phyloP scores from a whole-genome alignment of 1,284 basidiomycete species.

The Sporisorium sorghi region DNA sequence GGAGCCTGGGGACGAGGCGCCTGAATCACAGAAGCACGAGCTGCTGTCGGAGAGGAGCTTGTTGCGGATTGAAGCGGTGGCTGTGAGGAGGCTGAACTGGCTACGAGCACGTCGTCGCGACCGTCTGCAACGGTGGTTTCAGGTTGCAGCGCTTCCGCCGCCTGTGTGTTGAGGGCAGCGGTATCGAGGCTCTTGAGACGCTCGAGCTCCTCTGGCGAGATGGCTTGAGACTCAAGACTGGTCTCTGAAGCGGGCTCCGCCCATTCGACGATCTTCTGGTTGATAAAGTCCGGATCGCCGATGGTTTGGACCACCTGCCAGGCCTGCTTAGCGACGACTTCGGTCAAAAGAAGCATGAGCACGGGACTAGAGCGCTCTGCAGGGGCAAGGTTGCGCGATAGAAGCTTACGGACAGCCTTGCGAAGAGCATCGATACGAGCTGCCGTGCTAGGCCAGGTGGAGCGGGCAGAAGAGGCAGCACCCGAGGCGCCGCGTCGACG shows the following conservation, averaged over 20 bases:
- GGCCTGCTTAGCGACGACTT: constrained; percentile 57
- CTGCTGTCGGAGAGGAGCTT: not conserved
- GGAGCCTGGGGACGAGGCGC: constrained; percentile 2
- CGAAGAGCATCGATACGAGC: constrained; percentile 55
- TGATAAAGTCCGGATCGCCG: constrained; percentile 63
- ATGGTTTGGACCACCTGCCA: constrained; percentile 61
- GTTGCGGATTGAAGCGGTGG: not conserved
- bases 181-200: constrained; percentile 37
- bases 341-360: constrained; percentile 52
- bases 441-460: constrained; percentile 50
- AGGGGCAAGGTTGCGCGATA: constrained; percentile 47
- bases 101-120: not conserved
- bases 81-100: not conserved
- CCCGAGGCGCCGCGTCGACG: constrained; percentile 18
- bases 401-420: constrained; percentile 51
- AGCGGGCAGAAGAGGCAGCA: constrained; percentile 21
- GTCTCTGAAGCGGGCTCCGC: constrained; percentile 52
- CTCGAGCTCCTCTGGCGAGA: constrained; percentile 45
- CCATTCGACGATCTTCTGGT: constrained; percentile 58
- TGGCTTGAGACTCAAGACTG: constrained; percentile 38
- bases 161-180: constrained; percentile 18
- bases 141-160: constrained; percentile 11
- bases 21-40: not conserved
- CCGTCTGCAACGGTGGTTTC: not conserved
- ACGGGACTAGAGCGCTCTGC: constrained; percentile 51